These are phyloP conservation scores for Aspergillus spinulosporus DNA, from an alignment of 2,329 filamentous ascomycete genomes.

Conservation along the genomic window DNA sequence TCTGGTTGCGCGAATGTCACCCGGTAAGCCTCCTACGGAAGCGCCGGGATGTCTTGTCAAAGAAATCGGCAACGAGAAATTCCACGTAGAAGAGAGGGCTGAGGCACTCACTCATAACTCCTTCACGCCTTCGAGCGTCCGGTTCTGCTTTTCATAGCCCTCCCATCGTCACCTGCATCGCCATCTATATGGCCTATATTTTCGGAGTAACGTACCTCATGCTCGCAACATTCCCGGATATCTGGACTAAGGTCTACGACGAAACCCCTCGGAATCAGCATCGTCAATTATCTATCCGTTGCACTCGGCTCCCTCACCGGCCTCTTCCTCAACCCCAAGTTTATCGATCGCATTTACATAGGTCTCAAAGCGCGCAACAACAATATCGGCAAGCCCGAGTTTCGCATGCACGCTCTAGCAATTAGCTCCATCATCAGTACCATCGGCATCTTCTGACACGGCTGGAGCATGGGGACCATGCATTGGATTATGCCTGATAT, in stretches of 20 bases:
- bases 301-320: constrained; percentile 62
- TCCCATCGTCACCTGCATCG: constrained; percentile 58
- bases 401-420: constrained; percentile 60
- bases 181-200: constrained; percentile 57
- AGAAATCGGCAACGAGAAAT: constrained; percentile 37
- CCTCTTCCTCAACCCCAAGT: constrained; percentile 47
- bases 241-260: constrained; percentile 58
- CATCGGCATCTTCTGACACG: constrained; percentile 57
- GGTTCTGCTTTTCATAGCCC: constrained; percentile 56
- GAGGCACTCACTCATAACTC: neutral
- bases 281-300: constrained; percentile 63
- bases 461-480: constrained; percentile 50
- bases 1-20: constrained; percentile 66
- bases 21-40: constrained; percentile 58
- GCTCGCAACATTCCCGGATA: constrained; percentile 49
- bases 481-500: constrained; percentile 59
- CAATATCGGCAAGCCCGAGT: constrained; percentile 54
- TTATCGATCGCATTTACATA: constrained; percentile 53
- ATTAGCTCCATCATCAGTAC: constrained; percentile 54
- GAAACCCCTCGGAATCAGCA: constrained; percentile 57
- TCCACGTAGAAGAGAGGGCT: constrained; percentile 35
- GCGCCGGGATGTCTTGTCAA: constrained; percentile 53
- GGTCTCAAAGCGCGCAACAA: constrained; percentile 45
- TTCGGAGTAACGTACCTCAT: constrained; percentile 50
- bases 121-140: constrained; percentile 53